phyloP scores from a whole-genome alignment of 805 yeast species.

The Kodamaea sagamina region DNA sequence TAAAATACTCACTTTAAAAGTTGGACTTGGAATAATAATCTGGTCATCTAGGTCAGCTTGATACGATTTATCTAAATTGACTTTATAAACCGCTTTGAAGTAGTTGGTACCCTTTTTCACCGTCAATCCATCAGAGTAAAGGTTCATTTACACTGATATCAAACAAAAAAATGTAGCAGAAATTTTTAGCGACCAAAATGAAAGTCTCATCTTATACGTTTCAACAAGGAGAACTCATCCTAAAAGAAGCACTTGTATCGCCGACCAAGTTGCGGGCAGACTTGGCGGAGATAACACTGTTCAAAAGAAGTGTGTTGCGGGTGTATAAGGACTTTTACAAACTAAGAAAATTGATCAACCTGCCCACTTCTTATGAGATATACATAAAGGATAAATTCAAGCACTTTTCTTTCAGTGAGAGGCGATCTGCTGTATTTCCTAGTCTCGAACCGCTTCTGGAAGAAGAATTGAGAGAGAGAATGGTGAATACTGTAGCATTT shows the following conservation, averaged over 20 bases:
- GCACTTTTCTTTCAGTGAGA: conserved; percentile 19
- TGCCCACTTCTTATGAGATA: conserved; percentile 2
- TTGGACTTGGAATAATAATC: conserved; percentile 13
- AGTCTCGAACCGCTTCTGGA: conserved; percentile 8
- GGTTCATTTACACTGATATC: neutral
- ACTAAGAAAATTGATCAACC: conserved; percentile 29
- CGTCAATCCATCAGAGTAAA: neutral
- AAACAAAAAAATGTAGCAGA: neutral
- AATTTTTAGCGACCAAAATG: neutral
- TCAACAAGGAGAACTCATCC: conserved; percentile 7
- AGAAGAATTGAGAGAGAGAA: conserved; percentile 21
- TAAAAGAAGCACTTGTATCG: conserved; percentile 2
- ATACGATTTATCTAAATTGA: neutral
- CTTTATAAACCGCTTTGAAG: neutral
- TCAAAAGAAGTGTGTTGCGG: conserved; percentile 17
- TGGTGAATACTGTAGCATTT: conserved; percentile 31
- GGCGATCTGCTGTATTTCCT: conserved; percentile 18
- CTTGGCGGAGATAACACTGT: neutral
- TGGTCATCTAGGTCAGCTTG: neutral
- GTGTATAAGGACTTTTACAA: conserved; percentile 36
- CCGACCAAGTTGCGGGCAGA: neutral
- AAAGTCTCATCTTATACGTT: neutral
- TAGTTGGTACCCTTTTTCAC: neutral
- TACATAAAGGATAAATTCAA: conserved; percentile 28
- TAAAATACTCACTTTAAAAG: conserved; percentile 12